Evolutionary conservation across 176 grass and related monocot genomes (phyloP).

Genomic region (Aegilops tauschii): DNA sequence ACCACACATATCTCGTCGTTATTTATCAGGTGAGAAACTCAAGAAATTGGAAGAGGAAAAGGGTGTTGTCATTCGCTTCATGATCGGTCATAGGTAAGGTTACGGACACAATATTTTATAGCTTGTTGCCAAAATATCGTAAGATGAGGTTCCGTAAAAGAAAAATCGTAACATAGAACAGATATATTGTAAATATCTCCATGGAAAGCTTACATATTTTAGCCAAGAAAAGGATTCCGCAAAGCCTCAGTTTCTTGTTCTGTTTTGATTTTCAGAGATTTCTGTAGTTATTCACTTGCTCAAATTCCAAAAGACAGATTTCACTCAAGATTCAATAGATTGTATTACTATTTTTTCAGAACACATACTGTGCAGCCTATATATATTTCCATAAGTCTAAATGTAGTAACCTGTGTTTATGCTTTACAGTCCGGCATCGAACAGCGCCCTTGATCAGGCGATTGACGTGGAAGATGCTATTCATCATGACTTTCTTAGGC

Average conservation of each 20-base stretch:
- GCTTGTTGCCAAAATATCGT: background rate
- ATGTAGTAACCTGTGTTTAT: constrained; percentile 21
- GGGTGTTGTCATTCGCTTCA: constrained; percentile 86
- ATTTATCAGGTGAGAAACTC: constrained; percentile 72
- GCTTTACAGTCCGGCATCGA: constrained; percentile 65
- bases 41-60: constrained; percentile 82
- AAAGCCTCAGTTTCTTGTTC: background rate
- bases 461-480: constrained; percentile 75
- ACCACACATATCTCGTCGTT: background rate
- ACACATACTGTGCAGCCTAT: background rate
- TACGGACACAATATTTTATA: background rate
- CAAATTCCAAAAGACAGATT: background rate
- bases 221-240: background rate
- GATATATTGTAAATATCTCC: background rate
- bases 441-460: constrained; percentile 79
- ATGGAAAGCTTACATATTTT: background rate
- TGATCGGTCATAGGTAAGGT: constrained; percentile 85
- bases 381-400: background rate
- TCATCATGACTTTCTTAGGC: constrained; percentile 85
- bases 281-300: background rate
- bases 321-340: background rate
- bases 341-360: background rate
- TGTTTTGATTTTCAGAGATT: background rate
- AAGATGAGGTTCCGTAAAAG: background rate
- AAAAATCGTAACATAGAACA: background rate